Percentiles rank a stretch among this genome's conserved stretches.
phyloP scores from a whole-genome alignment of 768 basidiomycete species.

The Leccinum rimulosum region DNA sequence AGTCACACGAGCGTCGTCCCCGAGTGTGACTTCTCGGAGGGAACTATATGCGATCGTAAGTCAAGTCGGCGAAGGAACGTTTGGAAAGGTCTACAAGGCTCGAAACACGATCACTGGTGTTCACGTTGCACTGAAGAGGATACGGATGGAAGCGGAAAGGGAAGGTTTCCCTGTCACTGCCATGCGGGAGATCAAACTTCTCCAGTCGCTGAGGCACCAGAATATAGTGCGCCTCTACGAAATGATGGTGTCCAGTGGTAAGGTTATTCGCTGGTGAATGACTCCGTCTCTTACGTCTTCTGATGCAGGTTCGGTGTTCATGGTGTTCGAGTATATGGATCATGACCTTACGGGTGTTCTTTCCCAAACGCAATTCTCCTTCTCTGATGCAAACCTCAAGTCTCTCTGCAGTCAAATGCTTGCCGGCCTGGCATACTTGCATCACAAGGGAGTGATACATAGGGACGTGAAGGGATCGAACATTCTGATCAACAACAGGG shows the following conservation, averaged over 20 bases:
- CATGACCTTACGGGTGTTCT: conserved; percentile 95
- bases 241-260: conserved; percentile 99
- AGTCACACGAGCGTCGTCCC: conserved; percentile 28
- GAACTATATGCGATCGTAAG: conserved; percentile 84
- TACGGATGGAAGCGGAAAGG: conserved; percentile 95
- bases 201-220: conserved; percentile 85
- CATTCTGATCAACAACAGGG: conserved; percentile 86
- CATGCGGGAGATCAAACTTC: conserved; percentile 96
- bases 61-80: conserved; percentile 98
- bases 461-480: conserved; percentile 99
- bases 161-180: conserved; percentile 99
- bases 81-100: conserved; percentile 98
- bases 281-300: conserved; percentile 7
- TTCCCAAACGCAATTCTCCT: conserved; percentile 84
- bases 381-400: conserved; percentile 88
- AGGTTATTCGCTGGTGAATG: conserved; percentile 16
- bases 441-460: conserved; percentile 94
- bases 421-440: conserved; percentile 88
- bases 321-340: conserved; percentile 99
- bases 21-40: conserved; percentile 30
- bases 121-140: conserved; percentile 90
- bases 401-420: conserved; percentile 97
- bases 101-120: conserved; percentile 73
- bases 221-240: conserved; percentile 91
- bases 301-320: conserved; percentile 85